phyloP scores from a whole-genome alignment of 495 filamentous ascomycete genomes.

The Tuber melanosporum region DNA sequence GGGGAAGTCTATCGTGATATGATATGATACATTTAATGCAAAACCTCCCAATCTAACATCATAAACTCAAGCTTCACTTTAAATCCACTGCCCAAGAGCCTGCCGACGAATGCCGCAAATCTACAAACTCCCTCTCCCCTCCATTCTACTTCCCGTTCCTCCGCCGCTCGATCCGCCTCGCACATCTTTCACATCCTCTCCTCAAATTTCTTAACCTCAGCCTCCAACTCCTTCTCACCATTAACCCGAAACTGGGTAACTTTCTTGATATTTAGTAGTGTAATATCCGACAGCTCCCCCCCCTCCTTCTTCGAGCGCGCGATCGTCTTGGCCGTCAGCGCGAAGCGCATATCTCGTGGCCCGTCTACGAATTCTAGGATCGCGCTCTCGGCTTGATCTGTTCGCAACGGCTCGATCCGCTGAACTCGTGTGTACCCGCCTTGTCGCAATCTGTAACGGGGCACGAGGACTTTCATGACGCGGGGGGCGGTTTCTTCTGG shows the following conservation, averaged over 20 bases:
- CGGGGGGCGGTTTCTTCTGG: conserved; percentile 69
- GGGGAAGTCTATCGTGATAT: background rate
- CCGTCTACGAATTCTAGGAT: conserved; percentile 97
- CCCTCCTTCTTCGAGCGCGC: conserved; percentile 54
- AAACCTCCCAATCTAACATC: background rate
- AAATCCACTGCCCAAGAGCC: background rate
- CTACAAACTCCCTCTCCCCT: background rate
- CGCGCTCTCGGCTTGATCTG: conserved; percentile 76
- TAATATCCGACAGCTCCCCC: conserved; percentile 58
- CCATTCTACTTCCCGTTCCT: background rate
- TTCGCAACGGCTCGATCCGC: conserved; percentile 64
- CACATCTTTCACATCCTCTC: background rate
- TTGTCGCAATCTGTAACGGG: conserved; percentile 71
- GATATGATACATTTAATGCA: background rate
- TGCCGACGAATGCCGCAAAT: background rate
- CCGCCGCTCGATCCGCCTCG: background rate
- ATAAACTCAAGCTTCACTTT: background rate
- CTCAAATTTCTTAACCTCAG: conserved; percentile 60
- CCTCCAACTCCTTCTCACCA: conserved; percentile 62
- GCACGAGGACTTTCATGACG: conserved; percentile 73
- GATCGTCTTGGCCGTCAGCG: conserved; percentile 76
- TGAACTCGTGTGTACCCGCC: conserved; percentile 94
- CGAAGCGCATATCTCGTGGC: conserved; percentile 89
- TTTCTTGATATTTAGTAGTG: conserved; percentile 70
- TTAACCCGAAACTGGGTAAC: conserved; percentile 69